phyloP scores from a whole-genome alignment of 2,329 filamentous ascomycete species.

The Neocucurbitaria cava region DNA sequence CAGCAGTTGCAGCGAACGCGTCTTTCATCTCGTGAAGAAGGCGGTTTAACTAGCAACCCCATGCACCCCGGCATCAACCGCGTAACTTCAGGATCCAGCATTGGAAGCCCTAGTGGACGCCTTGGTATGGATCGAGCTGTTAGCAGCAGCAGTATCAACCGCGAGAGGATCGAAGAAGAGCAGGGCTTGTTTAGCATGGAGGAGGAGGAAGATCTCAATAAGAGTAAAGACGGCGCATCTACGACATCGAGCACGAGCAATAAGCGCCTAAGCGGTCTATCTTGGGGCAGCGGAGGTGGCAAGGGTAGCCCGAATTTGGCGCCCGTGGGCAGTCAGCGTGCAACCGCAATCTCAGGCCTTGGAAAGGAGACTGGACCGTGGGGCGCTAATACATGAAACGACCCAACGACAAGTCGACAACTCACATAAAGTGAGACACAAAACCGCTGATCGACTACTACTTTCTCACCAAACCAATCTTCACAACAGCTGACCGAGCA shows the following conservation, averaged over 20 bases:
- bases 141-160: slow-evolving; percentile 49
- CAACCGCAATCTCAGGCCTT: slow-evolving; percentile 25
- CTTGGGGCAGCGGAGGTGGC: slow-evolving; percentile 47
- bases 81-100: slow-evolving; percentile 43
- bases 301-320: slow-evolving; percentile 45
- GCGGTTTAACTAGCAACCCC: slow-evolving; percentile 30
- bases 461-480: background rate
- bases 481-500: background rate
- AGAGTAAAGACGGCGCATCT: slow-evolving; percentile 42
- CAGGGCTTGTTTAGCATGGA: slow-evolving; percentile 54
- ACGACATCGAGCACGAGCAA: slow-evolving; percentile 44
- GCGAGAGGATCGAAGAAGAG: slow-evolving; percentile 52
- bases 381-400: slow-evolving; percentile 24
- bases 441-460: background rate
- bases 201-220: slow-evolving; percentile 47
- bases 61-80: slow-evolving; percentile 73
- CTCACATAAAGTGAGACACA: background rate
- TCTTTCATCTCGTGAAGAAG: slow-evolving; percentile 44
- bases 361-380: slow-evolving; percentile 26
- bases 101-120: slow-evolving; percentile 38
- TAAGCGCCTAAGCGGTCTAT: slow-evolving; percentile 46
- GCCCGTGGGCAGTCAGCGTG: slow-evolving; percentile 43
- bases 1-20: slow-evolving; percentile 61
- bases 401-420: background rate
- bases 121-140: slow-evolving; percentile 48